Evolutionary conservation across 371 early-diverging fungal species (phyloP), one percentile per base, ranked within the genome.

Genomic region (Racocetra persica): DNA sequence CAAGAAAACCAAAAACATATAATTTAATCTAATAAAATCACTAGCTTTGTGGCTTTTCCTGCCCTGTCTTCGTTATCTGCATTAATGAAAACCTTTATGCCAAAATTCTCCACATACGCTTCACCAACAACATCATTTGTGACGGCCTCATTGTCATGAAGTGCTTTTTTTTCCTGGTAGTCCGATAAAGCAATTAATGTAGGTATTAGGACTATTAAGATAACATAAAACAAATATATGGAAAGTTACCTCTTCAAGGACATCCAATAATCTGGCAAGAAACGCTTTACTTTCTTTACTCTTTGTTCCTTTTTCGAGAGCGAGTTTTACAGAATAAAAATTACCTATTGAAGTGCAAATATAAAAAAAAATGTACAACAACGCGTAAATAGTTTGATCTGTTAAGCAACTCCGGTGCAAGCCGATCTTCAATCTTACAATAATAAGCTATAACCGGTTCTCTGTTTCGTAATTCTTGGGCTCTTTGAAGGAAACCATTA

Each of bases 61-160:
- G 88, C 87, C 0, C 96, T 88, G 85, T 98, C 98, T 83, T 98
- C 98, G 62, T 94, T 93, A 81, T 99, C 99, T 0, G 98, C 98
- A 77, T 90, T 92, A 26, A 89, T 80, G 84, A 99, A 99, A n/a
- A 98, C 91, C 81, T 92, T 92, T 18, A 98, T 84, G 0, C 95
- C 97, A 90, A 99, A 98, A 82, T 92, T 91, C 52, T 94, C 94
- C 28, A 97, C 86, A 65, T 98, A 94, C n/a, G 93, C 94, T 65
- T 91, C 90, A 0, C 94, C 98, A 1, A 93, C 93, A 0, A 88
- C 66, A 70, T 98, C 95, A 81, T 95, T 91, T 0, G 89, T 88
- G 74, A 98, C 91, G 8, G 93, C 93, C 76, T 95, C 94, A 80
- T 92, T 90, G 5, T 87, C 87, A 0, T 84, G 88, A 11, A 94